These are phyloP conservation scores for Ramichloridium luteum DNA, from an alignment of 2,329 filamentous ascomycete species.

Conservation along the genomic window DNA sequence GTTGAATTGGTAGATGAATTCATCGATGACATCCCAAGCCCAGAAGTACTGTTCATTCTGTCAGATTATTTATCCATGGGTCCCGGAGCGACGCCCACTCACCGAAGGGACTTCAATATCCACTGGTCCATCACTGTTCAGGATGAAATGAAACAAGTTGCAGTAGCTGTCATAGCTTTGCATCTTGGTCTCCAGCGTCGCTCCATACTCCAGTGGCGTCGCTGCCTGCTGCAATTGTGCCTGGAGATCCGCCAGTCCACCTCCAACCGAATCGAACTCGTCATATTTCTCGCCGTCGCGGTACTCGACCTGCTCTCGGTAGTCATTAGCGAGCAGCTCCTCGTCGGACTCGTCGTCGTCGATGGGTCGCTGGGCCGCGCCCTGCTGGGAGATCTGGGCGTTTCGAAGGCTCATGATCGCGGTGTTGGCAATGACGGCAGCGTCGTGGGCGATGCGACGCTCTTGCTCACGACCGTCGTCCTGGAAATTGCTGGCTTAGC, in stretches of 20 bases:
- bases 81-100: no score
- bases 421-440: constrained; percentile 4
- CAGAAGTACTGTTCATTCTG: constrained; percentile 99
- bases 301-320: constrained; percentile 91
- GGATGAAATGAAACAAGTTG: constrained; percentile 96
- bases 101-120: constrained; percentile 94
- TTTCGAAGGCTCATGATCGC: constrained; percentile 28
- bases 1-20: constrained; percentile 99
- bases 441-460: not conserved
- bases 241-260: constrained; percentile 82
- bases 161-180: constrained; percentile 99
- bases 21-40: constrained; percentile 99
- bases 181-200: constrained; percentile 92
- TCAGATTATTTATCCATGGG: no score
- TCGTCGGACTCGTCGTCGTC: constrained; percentile 74
- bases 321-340: constrained; percentile 89
- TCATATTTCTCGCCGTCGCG: constrained; percentile 57
- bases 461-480: no score
- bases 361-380: constrained; percentile 23
- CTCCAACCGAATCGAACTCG: constrained; percentile 55
- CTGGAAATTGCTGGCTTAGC: no score
- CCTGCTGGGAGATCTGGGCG: constrained; percentile 30
- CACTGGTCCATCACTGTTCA: constrained; percentile 98
- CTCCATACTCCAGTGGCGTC: constrained; percentile 90
- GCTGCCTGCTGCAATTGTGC: constrained; percentile 82